Evolutionary conservation across 208 protist species (phyloP).

Genomic region (Naegleria fowleri): DNA sequence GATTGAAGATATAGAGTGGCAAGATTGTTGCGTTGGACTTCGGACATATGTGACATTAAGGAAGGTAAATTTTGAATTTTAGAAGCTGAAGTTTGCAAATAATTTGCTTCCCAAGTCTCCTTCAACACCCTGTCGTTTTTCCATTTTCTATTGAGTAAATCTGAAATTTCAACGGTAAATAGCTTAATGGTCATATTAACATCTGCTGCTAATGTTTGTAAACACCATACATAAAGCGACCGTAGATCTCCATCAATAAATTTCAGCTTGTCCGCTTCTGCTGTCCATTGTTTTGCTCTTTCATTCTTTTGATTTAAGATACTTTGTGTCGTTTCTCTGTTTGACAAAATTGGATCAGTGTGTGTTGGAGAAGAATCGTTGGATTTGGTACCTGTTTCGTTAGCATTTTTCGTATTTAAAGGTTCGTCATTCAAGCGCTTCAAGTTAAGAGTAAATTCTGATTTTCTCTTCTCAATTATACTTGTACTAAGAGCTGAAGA

Average conservation of each 20-base stretch:
- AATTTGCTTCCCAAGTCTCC: neutral
- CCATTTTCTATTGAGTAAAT: neutral
- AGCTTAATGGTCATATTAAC: neutral
- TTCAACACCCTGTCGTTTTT: neutral
- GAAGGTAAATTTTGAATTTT: neutral
- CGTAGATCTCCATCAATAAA: neutral
- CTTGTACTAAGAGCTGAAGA: no score
- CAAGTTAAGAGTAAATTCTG: no score
- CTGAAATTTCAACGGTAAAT: neutral
- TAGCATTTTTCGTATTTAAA: no score
- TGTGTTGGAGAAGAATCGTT: no score
- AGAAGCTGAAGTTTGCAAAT: neutral
- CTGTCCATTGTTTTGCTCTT: no score
- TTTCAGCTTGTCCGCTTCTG: no score
- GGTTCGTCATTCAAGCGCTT: no score
- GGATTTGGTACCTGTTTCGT: no score
- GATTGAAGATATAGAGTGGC: neutral
- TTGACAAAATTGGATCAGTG: no score
- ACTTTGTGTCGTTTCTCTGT: no score
- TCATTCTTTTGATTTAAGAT: no score
- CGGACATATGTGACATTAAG: neutral
- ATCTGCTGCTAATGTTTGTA: neutral
- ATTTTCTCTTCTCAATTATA: no score
- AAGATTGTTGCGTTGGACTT: neutral
- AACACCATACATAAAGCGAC: neutral